Evolutionary conservation across 768 basidiomycete genomes (phyloP).

Genomic region (Glaciozyma antarctica): DNA sequence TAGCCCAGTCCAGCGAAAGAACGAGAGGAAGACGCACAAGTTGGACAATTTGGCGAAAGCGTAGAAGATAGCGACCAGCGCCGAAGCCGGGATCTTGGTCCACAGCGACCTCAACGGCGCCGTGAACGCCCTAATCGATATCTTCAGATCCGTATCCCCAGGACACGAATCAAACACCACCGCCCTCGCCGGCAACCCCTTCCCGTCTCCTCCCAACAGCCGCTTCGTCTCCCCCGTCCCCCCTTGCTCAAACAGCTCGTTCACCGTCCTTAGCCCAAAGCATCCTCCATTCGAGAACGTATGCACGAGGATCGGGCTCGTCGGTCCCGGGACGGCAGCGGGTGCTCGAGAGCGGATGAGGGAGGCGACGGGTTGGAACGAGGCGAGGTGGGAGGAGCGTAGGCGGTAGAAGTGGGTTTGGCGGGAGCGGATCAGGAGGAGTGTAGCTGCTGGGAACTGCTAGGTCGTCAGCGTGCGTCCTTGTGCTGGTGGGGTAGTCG

Average conservation of each 20-base stretch:
- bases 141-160: slow-evolving; percentile 12
- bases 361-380: slow-evolving; percentile 8
- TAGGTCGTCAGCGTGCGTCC: too few relatives aligned
- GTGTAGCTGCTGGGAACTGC: background rate
- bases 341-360: background rate
- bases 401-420: slow-evolving; percentile 10
- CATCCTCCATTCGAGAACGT: slow-evolving; percentile 29
- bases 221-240: background rate
- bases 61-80: background rate
- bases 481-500: too few relatives aligned
- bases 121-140: slow-evolving; percentile 22
- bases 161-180: slow-evolving; percentile 35
- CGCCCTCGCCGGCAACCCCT: background rate
- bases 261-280: slow-evolving; percentile 10
- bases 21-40: slow-evolving; percentile 3
- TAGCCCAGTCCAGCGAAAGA: too few relatives aligned
- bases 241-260: slow-evolving; percentile 9
- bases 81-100: background rate
- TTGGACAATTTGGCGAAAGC: background rate
- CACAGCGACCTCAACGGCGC: slow-evolving; percentile 17
- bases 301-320: slow-evolving; percentile 18
- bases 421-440: slow-evolving; percentile 16
- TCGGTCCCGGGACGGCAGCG: background rate
- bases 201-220: background rate
- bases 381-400: background rate